Evolutionary conservation across 2,329 filamentous ascomycete genomes (phyloP), one percentile per base, ranked within the genome.

Genomic region (Cladosporium halotolerans): DNA sequence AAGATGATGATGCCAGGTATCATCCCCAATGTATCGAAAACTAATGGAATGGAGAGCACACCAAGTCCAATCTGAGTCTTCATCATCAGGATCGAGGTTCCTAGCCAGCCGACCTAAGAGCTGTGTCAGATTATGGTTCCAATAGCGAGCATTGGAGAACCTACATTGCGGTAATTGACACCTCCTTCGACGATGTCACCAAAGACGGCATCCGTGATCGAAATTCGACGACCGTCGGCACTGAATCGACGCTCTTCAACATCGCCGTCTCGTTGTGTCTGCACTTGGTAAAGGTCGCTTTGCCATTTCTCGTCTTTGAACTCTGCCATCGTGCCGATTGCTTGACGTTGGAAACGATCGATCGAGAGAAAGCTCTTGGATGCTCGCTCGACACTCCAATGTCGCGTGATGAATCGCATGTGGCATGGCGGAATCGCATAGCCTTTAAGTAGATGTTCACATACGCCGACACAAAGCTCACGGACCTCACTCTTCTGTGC

Each of bases 61-160:
- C 69, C 69, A 1, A 76, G 68, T 9, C 73, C 73, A 16, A 76
- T 70, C 54, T 74, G 72, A 2, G 69, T 73, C 58, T 76, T 76
- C 62, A 74, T 70, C 73, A 75, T 76, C 18, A 76, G 63, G n/a
- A 67, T 70, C 0, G 66, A 60, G 9, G 74, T 74, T 23, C 72
- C 73, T 1, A 72, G 51, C 73, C 72, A 76, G 49, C 72, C 71
- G 42, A 74, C 76, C 59, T 82, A 80, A 2, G 81, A 13, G 36
- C 10, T 14, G 8, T 4, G 32, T 43, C 32, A 42, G 28, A 33
- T 23, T 28, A 7, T 5, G 23, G 23, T 28, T 5, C 23, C 23
- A 28, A 7, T 5, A 7, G 23, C 23, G 7, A 16, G 38, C n/a
- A 14, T n/a, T 39, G 10, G 8, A 14, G 10, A 1, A 28, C n/a